A percentile compares a stretch with the other conserved stretches of the same genome.
These are phyloP conservation scores for Eimeria maxima DNA, from an alignment of 169 alveolate genomes.

Conservation along the genomic window DNA sequence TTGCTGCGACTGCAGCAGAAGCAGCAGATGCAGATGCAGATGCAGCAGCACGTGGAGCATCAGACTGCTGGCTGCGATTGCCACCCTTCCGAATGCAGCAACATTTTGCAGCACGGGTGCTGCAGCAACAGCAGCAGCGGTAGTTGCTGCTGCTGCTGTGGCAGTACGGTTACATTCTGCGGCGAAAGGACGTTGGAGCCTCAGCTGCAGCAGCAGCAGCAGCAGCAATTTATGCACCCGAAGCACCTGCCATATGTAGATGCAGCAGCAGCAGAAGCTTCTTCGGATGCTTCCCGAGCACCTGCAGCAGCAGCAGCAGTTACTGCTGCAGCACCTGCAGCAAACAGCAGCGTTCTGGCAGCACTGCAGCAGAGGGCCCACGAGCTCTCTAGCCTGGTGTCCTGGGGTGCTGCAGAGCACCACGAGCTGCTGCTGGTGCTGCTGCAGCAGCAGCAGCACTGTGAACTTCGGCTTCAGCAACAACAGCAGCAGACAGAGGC, in stretches of 20 bases:
- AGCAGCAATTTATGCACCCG: neutral
- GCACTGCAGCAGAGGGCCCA: slow-evolving; percentile 53
- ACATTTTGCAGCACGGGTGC: neutral
- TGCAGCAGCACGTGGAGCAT: slow-evolving; percentile 57
- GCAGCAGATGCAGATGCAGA: slow-evolving; percentile 9
- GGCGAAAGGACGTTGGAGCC: neutral
- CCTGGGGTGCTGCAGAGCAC: slow-evolving; percentile 68
- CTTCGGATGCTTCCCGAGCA: neutral
- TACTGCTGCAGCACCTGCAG: slow-evolving; percentile 9
- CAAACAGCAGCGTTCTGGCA: neutral
- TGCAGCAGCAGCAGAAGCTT: slow-evolving; percentile 24
- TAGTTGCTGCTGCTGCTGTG: slow-evolving; percentile 10
- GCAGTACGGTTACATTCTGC: neutral
- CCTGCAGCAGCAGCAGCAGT: slow-evolving; percentile 47
- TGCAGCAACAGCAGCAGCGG: slow-evolving; percentile 65
- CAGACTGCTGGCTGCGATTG: slow-evolving; percentile 8
- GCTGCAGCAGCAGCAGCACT: slow-evolving; percentile 73
- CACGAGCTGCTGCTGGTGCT: slow-evolving; percentile 60
- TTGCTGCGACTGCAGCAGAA: neutral
- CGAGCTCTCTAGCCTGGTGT: slow-evolving; percentile 47
- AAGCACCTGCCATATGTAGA: slow-evolving; percentile 19
- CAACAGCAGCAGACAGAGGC: slow-evolving; percentile 3
- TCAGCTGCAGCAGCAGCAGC: slow-evolving; percentile 57
- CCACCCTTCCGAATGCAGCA: neutral
- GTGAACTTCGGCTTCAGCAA: neutral